Percentiles rank a stretch among this genome's conserved stretches.
These are phyloP conservation scores for Penicillium pulvis DNA, from an alignment of 495 filamentous ascomycete genomes.

Conservation along the genomic window DNA sequence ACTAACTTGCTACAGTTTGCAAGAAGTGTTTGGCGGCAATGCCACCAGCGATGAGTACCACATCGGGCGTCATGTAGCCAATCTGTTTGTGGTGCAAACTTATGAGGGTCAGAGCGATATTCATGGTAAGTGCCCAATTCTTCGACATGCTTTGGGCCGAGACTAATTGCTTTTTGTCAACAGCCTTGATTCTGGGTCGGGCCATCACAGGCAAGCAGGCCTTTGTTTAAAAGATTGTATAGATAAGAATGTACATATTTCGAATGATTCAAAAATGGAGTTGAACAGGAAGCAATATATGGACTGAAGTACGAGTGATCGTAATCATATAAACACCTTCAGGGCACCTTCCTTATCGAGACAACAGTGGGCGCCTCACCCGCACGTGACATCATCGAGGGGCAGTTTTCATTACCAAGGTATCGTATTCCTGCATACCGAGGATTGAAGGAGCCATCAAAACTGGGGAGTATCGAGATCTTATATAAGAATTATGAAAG, in stretches of 20 bases:
- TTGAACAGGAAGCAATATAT: no score
- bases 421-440: constrained; percentile 5
- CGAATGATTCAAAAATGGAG: neutral
- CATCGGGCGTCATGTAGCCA: constrained; percentile 93
- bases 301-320: neutral
- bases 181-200: constrained; percentile 67
- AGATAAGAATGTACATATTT: constrained; percentile 1
- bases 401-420: constrained; percentile 12
- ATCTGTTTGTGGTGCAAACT: constrained; percentile 95
- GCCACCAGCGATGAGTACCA: constrained; percentile 95
- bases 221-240: constrained; percentile 50
- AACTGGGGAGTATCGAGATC: neutral
- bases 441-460: neutral
- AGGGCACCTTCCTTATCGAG: constrained; percentile 21
- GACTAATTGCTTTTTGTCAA: constrained; percentile 16
- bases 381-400: constrained; percentile 40
- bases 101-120: constrained; percentile 98
- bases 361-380: constrained; percentile 24
- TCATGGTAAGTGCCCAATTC: constrained; percentile 65
- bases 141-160: constrained; percentile 13
- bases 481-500: neutral
- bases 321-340: neutral
- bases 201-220: constrained; percentile 73
- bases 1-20: constrained; percentile 55
- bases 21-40: constrained; percentile 97